Percentiles rank a stretch among this genome's conserved stretches.
These are phyloP conservation scores for Thermochaetoides thermophila DNA, from an alignment of 495 filamentous ascomycete species.

Conservation along the genomic window DNA sequence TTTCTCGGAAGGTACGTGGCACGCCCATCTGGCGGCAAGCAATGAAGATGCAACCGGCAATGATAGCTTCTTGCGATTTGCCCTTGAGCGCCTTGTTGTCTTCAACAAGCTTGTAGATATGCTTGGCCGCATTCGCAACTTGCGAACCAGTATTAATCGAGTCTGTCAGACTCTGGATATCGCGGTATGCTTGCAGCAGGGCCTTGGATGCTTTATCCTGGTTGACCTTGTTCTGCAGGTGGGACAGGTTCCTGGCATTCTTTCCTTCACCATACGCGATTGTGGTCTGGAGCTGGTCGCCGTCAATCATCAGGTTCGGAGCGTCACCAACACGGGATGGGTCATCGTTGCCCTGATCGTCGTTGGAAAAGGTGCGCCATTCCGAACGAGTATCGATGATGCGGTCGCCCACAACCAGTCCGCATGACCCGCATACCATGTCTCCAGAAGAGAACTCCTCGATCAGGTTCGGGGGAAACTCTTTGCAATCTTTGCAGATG, in stretches of 20 bases:
- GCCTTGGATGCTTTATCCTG: conserved; percentile 71
- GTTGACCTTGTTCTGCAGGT: conserved; percentile 74
- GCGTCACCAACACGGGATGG: conserved; percentile 95
- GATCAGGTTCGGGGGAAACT: conserved; percentile 75
- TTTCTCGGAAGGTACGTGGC: conserved; percentile 81
- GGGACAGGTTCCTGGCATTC: conserved; percentile 57
- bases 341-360: conserved; percentile 86
- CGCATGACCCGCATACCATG: conserved; percentile 82
- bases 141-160: conserved; percentile 64
- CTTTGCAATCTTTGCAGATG: conserved; percentile 80
- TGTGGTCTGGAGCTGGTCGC: conserved; percentile 78
- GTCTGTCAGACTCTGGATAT: conserved; percentile 80
- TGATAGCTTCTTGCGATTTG: conserved; percentile 85
- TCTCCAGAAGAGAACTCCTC: conserved; percentile 88
- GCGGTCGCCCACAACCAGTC: conserved; percentile 77
- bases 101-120: conserved; percentile 84
- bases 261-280: conserved; percentile 74
- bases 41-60: conserved; percentile 93
- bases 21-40: conserved; percentile 82
- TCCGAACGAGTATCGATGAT: conserved; percentile 92
- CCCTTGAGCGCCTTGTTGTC: conserved; percentile 88
- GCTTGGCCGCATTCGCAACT: conserved; percentile 75
- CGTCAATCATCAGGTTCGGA: conserved; percentile 73
- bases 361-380: conserved; percentile 97
- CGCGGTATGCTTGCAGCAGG: conserved; percentile 68